Evolutionary conservation across 306 rosid species (phyloP).

Genomic region (Pyrus bretschneideri): DNA sequence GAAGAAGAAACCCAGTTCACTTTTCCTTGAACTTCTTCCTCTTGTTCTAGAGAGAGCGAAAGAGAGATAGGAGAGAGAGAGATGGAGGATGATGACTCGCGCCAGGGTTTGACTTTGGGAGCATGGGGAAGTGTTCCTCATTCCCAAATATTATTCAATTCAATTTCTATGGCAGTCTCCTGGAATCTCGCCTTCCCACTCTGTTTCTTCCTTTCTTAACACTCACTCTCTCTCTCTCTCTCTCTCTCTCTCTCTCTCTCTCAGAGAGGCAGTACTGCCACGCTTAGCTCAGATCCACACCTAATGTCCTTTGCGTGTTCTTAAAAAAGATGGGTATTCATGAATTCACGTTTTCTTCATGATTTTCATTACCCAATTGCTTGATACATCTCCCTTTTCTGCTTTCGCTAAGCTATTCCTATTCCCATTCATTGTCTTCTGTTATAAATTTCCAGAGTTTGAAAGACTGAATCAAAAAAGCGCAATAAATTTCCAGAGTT

Average conservation of each 20-base stretch:
- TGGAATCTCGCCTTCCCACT: conserved; percentile 29
- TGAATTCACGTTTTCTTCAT: conserved; percentile 18
- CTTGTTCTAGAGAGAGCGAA: background rate
- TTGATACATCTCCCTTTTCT: background rate
- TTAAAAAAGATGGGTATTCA: conserved; percentile 28
- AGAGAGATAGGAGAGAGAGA: background rate
- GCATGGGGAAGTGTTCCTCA: conserved; percentile 30
- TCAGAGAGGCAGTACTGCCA: background rate
- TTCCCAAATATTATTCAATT: conserved; percentile 41
- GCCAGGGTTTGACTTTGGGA: conserved; percentile 36
- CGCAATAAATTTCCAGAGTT: background rate
- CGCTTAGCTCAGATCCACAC: background rate
- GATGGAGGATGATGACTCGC: background rate
- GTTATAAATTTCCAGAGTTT: background rate
- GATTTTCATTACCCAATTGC: conserved; percentile 5
- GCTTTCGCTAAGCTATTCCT: background rate
- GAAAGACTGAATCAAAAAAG: background rate
- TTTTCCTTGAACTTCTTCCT: background rate
- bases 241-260: background rate
- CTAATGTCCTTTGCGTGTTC: conserved; percentile 49
- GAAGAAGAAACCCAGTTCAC: background rate
- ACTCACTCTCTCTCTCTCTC: background rate
- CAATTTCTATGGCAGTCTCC: conserved; percentile 28
- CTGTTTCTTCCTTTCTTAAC: conserved; percentile 11
- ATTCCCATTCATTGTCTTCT: background rate